Base-by-base conservation (phyloP, 768 basidiomycete species). In the Leccinum uliginosum region DNA sequence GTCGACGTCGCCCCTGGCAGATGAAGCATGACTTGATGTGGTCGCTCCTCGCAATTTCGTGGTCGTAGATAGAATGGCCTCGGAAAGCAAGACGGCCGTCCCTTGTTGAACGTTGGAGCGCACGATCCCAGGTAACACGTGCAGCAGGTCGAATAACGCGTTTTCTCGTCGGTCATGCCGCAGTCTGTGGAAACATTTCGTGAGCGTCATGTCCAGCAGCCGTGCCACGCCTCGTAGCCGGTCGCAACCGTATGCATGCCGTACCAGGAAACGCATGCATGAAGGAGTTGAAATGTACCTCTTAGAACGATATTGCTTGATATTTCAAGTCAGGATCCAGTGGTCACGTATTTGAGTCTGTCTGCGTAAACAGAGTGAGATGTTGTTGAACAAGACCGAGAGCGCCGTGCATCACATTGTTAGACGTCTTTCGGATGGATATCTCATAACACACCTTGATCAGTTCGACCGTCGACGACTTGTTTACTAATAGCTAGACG, bases 61-160 rank as follows among this genome's bases (percentile, higher is more conserved):
- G 59, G 93, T 87, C 6, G 86, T 80, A 0, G 92, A 88, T 21
- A 98, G 70, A 5, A 90, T 80, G 0, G 85, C 82, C 64, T 96
- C 93, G 1, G 92, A 89, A 8, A 98, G 78, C 4, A 95, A 73
- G n/a, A 94, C 80, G 10, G 91, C 81, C 1, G 91, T 89, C 3
- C 83, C 76, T 56, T 89, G 86, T 35, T 86, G 80, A 19, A 87
- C 74, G 54, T 85, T 85, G 14, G 77, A 72, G 0, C 85, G 86
- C 30, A 80, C 81, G 46, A 95, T 79, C 21, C 83, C 82, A 2
- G 93, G 89, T 21, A 97, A 78, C 21, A 91, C 85, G 63, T 90
- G 87, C 19, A 98, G 79, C 23, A 98, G 76, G 67, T 97, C 96
- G 63, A 96, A 92, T 7, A 97, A 78, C 77, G 96, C 87, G 58